Conservation (phyloP, 78 protist genomes). For the Tieghemostelium lacteum region DNA sequence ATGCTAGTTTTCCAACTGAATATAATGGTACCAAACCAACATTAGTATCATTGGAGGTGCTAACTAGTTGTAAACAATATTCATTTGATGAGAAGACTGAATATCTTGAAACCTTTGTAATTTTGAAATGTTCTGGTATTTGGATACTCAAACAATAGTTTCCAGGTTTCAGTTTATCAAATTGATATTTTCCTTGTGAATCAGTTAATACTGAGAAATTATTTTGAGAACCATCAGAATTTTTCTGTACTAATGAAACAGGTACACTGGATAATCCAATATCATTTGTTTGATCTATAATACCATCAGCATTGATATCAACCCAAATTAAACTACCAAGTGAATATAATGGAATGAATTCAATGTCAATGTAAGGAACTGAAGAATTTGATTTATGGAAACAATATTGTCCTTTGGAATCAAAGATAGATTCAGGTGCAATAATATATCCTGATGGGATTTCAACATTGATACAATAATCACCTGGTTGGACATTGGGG, state of each 20-base stretch:
- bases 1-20: not conserved
- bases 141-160: not conserved
- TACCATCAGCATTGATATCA: conserved; percentile 14
- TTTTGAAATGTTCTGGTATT: not conserved
- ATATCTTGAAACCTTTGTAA: not conserved
- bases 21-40: conserved; percentile 15
- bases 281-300: not conserved
- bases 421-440: not conserved
- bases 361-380: not conserved
- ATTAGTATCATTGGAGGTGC: not conserved
- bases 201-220: no score
- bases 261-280: no score
- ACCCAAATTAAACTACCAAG: conserved; percentile 14
- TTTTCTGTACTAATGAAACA: no score
- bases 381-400: no score
- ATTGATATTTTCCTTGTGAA: conserved; percentile 2
- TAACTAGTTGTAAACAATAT: not conserved
- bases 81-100: not conserved
- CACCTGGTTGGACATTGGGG: conserved; percentile 3
- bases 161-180: conserved; percentile 8
- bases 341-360: conserved; percentile 6
- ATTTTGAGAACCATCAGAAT: no score
- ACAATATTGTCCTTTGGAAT: conserved; percentile 4
- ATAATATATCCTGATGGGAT: conserved; percentile 5
- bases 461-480: not conserved